phyloP scores from a whole-genome alignment of 2,329 filamentous ascomycete species.

The Akanthomyces muscarius region DNA sequence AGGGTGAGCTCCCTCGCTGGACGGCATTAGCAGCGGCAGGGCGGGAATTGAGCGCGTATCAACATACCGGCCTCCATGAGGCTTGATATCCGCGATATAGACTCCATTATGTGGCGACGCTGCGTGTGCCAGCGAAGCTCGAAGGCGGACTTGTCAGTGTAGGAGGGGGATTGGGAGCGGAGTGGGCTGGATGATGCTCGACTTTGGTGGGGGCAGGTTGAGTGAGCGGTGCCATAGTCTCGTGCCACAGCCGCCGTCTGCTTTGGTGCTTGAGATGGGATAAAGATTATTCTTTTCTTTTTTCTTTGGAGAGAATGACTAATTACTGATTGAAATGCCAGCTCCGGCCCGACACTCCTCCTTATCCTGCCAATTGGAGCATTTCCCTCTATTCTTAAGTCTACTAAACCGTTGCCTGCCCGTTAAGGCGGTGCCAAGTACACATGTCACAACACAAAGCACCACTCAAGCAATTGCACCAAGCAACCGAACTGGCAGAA shows the following conservation, averaged over 20 bases:
- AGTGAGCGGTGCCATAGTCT: not conserved
- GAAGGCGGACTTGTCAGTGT: not conserved
- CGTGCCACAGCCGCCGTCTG: not conserved
- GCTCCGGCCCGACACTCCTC: too few relatives aligned
- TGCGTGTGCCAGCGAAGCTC: conserved; percentile 11
- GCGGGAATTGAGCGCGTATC: not conserved
- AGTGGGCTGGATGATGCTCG: not conserved
- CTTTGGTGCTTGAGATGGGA: not conserved
- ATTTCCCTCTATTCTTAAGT: too few relatives aligned
- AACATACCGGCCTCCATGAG: conserved; percentile 86
- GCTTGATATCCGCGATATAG: conserved; percentile 87
- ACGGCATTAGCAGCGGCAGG: conserved; percentile 20
- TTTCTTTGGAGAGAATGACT: too few relatives aligned
- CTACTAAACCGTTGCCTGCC: too few relatives aligned
- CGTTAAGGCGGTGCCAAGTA: too few relatives aligned
- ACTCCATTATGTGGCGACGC: conserved; percentile 66
- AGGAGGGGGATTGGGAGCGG: conserved; percentile 9
- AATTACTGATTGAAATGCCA: too few relatives aligned
- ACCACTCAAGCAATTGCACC: too few relatives aligned
- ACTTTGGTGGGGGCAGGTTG: conserved; percentile 9
- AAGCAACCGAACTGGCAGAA: too few relatives aligned
- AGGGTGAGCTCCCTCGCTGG: conserved; percentile 93
- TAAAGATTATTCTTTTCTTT: too few relatives aligned
- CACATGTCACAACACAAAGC: too few relatives aligned
- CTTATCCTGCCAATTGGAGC: too few relatives aligned